Conservation (phyloP, 2,329 filamentous ascomycete genomes). For the Penicillium sp. region DNA sequence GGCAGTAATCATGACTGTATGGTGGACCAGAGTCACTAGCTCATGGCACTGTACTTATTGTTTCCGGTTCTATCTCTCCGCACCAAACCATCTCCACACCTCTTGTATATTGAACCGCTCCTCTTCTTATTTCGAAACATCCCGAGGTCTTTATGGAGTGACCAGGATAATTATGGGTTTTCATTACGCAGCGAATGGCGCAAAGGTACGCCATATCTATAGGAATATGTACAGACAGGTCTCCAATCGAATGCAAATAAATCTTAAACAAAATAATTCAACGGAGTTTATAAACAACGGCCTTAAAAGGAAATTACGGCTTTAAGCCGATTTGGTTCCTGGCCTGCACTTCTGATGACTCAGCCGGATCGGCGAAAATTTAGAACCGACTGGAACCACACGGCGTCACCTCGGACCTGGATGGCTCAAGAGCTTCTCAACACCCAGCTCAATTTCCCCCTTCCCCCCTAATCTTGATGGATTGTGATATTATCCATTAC, state of each 20-base stretch:
- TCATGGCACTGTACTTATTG: not conserved
- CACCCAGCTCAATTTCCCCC: slow-evolving; percentile 13
- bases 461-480: slow-evolving; percentile 26
- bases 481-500: slow-evolving; percentile 21
- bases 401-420: slow-evolving; percentile 15
- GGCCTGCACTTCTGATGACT: slow-evolving; percentile 29
- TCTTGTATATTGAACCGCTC: slow-evolving; percentile 16
- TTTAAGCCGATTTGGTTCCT: slow-evolving; percentile 10
- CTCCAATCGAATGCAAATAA: not conserved
- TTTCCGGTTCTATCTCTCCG: slow-evolving; percentile 6
- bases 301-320: not conserved
- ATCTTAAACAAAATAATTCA: not conserved
- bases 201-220: not conserved
- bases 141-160: not conserved
- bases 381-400: slow-evolving; percentile 24
- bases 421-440: slow-evolving; percentile 26
- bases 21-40: slow-evolving; percentile 12
- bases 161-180: not conserved
- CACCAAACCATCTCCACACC: slow-evolving; percentile 11
- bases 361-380: slow-evolving; percentile 36
- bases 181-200: slow-evolving; percentile 8
- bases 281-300: not conserved
- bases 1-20: slow-evolving; percentile 23
- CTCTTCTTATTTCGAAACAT: slow-evolving; percentile 1
- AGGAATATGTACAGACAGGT: slow-evolving; percentile 1